These are phyloP conservation scores for Helotiales sp. DNA, from an alignment of 2,329 filamentous ascomycete genomes.

Conservation along the genomic window DNA sequence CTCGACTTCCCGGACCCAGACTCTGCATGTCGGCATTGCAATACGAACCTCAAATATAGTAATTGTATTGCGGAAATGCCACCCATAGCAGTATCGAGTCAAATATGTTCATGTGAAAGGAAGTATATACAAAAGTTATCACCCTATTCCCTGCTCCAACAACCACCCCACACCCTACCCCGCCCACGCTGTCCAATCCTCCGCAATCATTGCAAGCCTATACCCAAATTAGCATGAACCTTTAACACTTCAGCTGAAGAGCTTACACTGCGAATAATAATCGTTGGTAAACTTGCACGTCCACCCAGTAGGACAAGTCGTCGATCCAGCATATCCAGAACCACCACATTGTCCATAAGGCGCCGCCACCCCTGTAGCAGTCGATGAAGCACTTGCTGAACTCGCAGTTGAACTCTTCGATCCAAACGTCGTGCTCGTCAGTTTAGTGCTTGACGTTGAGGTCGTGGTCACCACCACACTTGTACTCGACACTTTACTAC, in stretches of 20 bases:
- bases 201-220: background rate
- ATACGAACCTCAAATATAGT: too few relatives aligned
- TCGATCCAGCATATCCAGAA: slow-evolving; percentile 15
- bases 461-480: background rate
- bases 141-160: too few relatives aligned
- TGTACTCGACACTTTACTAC: background rate
- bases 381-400: background rate
- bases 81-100: too few relatives aligned
- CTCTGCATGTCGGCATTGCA: too few relatives aligned
- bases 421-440: background rate
- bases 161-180: too few relatives aligned
- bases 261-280: slow-evolving; percentile 22
- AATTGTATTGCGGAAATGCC: too few relatives aligned
- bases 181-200: too few relatives aligned
- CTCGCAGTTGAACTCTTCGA: background rate
- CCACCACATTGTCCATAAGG: slow-evolving; percentile 12
- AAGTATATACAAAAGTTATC: too few relatives aligned
- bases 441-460: background rate
- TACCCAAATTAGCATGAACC: background rate
- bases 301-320: slow-evolving; percentile 17
- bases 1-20: too few relatives aligned
- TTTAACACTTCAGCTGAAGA: background rate
- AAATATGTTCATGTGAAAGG: too few relatives aligned
- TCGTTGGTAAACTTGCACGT: slow-evolving; percentile 19
- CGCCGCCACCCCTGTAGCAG: background rate